Base-by-base conservation (phyloP, 306 rosid genomes). In the Cucurbita maxima region DNA sequence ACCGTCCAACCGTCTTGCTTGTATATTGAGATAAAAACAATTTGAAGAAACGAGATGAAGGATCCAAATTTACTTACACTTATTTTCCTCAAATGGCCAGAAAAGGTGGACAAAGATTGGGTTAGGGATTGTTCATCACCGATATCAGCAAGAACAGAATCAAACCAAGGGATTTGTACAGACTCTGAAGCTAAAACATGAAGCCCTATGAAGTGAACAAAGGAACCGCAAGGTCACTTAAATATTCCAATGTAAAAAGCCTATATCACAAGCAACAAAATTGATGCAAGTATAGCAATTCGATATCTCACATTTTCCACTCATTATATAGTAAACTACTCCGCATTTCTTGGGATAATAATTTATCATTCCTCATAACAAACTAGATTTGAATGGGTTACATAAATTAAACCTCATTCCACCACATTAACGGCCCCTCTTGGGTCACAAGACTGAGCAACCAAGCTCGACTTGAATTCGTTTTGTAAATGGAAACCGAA, bases 111-210 rank as follows among this genome's bases (percentile, higher is more conserved):
- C 72, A 94, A 70, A 47, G 96, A 90, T 76, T 90, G 98, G 59
- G 97, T 84, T 47, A 94, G 76, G 75, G 96, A 94, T 85, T 89
- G 97, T 82, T 90, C 98, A 77, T 90, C 98, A 58, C 96, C 97
- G 77, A 94, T 90, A 84, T 94, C 95, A 76, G 98, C 97, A 83
- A 89, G 84, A 60, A 94, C 88, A 76, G 86, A 85, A 89, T 94
- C 97, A 85, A 90, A 90, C 97, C 97, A 94, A 76, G 98, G 98
- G 78, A 94, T 86, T 82, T 86, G 87, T 7, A 67, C 88, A 44
- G 98, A 91, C 79, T 90, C 97, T 41, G 98, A 86, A 82, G 97
- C 90, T 73, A 94, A 90, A 82, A 91, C 90, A 75, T 94, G 74
- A 81, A 94, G 92, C 69, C 97, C 99, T 90, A 87, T 67, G 63